Evolutionary conservation across 169 alveolate genomes (phyloP), one percentile per base, ranked within the genome.

Genomic region (Plasmodium billcollinsi): DNA sequence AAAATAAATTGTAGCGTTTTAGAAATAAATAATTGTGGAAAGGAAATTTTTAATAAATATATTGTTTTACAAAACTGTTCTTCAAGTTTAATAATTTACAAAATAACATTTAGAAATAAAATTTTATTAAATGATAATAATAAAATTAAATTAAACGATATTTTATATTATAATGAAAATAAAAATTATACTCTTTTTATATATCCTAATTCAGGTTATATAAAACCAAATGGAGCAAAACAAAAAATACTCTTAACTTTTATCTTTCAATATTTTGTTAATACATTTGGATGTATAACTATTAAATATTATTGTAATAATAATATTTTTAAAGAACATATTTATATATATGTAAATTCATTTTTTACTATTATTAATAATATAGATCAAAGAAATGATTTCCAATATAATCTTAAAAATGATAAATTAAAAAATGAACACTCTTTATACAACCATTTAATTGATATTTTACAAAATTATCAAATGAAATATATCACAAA

Each of bases 121-220:
- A 15, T 83, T 8, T 33, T 24, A 12, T 11, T 83, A 33, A 39
- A 78, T 66, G 9, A 54, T 52, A 12, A 80, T 67, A 72, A 66
- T 8, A 50, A n/a, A 4, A 6, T 80, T 54, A 66, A 71, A 18
- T 47, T 67, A 56, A 80, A 45, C 24, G 91, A 52, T 83, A 70
- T n/a, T 3, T 9, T 83, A 72, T 83, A 69, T 62, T 83, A 52
- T 62, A 69, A 69, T 49, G 49, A 58, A 24, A 15, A 69, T 2
- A 83, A 58, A 58, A 83, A 83, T 26, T 69, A 69, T 50, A 20
- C 21, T 9, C n/a, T 83, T 15, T 45, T 83, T 21, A 21, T 83
- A 54, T 83, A 50, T 15, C 91, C 91, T 1, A 58, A 83, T 56
- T 49, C 61, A 0, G 91, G 91, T 2, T 69, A 83, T 63, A 56